Base-by-base conservation (phyloP, 2,329 filamentous ascomycete species). In the Xylaria sp. region DNA sequence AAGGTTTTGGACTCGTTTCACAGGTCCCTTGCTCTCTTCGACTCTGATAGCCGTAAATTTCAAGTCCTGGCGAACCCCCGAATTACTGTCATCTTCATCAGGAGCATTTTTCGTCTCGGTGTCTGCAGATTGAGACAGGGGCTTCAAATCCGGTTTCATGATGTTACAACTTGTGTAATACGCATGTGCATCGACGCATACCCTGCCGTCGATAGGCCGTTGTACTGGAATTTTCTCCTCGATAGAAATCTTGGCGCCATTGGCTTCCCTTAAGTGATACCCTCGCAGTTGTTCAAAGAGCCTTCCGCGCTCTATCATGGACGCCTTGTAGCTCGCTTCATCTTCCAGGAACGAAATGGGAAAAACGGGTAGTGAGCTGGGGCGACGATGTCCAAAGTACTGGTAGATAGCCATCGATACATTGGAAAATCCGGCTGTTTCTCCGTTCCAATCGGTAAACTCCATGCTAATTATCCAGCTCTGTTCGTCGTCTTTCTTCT, bases 371-470 rank as follows among this genome's bases (percentile, higher is more conserved):
- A 81, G 72, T 1, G 69, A 72, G 0, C 56, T 70, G n/a, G 81
- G 75, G 9, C 70, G 72, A 2, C 73, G 72, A 43, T 70, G 65
- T 1, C 78, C 77, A 0, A 63, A 4, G 45, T 76, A 81, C 0
- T 69, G 28, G 10, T 48, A 32, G 58, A 81, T 79, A 12, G 15
- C 65, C 4, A 75, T 32, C 12, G 60, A 65, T 0, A 69, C 74
- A 0, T 61, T 74, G 1, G 65, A 63, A 60, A 74, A 78, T 3
- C 80, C 79, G 45, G 72, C 74, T 0, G 32, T 62, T 45, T 77
- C 73, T 10, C 80, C 75, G 39, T 81, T 78, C 79, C 80, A 81
- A 63, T 80, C 77, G 2, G 80, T 50, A 59, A 77, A 80, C 59
- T 81, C 77, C 58, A 79, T 56, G 5, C 69, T 65, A 43, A 81